Evolutionary conservation across 2,329 filamentous ascomycete genomes (phyloP).

Genomic region (Lomentospora prolificans): DNA sequence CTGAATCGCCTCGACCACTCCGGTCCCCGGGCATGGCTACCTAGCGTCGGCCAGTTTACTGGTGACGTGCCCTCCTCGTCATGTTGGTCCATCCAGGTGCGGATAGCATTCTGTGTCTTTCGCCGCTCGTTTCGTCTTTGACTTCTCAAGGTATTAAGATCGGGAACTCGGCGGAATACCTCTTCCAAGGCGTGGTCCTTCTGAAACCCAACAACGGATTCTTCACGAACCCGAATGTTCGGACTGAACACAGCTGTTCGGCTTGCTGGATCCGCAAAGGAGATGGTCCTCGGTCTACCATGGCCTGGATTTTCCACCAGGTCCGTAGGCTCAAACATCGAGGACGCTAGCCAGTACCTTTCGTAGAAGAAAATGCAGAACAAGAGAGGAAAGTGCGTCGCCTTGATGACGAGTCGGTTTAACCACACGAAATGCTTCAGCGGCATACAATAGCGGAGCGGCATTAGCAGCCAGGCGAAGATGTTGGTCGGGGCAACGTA

Average conservation of each 20-base stretch:
- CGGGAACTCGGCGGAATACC: slow-evolving; percentile 70
- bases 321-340: slow-evolving; percentile 74
- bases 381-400: slow-evolving; percentile 79
- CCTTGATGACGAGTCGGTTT: slow-evolving; percentile 85
- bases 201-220: slow-evolving; percentile 78
- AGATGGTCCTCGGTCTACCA: slow-evolving; percentile 37
- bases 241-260: slow-evolving; percentile 64
- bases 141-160: slow-evolving; percentile 49
- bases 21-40: slow-evolving; percentile 27
- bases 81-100: slow-evolving; percentile 78
- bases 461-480: slow-evolving; percentile 80
- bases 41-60: slow-evolving; percentile 39
- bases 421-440: slow-evolving; percentile 73
- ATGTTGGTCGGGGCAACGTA: slow-evolving; percentile 90
- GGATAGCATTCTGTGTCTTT: slow-evolving; percentile 72
- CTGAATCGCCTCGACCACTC: slow-evolving; percentile 45
- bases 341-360: slow-evolving; percentile 62
- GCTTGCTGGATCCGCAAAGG: slow-evolving; percentile 46
- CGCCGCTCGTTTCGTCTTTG: slow-evolving; percentile 54
- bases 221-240: slow-evolving; percentile 63
- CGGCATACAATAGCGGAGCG: slow-evolving; percentile 69
- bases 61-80: slow-evolving; percentile 39
- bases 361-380: slow-evolving; percentile 86
- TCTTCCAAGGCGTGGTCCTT: slow-evolving; percentile 87
- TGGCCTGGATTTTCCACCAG: slow-evolving; percentile 63